Evolutionary conservation across 257 asterid species (phyloP).

Genomic region (Eucommia ulmoides): DNA sequence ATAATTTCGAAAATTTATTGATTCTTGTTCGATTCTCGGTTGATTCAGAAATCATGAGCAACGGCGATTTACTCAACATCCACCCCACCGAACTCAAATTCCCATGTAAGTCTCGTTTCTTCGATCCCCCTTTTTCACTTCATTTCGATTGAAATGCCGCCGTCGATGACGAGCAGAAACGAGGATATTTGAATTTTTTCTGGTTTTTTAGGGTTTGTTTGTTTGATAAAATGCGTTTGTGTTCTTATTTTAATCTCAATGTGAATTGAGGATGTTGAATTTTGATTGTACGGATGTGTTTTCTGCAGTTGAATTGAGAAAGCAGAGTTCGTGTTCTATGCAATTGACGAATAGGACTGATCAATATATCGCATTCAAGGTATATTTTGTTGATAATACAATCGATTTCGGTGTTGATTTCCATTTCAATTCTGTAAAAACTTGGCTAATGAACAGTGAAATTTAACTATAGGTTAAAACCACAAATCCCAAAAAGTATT

Average conservation of each 20-base stretch:
- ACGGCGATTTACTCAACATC: constrained; percentile 58
- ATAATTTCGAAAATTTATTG: too few relatives aligned
- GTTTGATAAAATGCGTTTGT: not conserved
- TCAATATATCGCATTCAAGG: constrained; percentile 78
- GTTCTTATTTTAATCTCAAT: not conserved
- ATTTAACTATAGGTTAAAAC: not conserved
- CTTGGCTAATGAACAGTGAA: not conserved
- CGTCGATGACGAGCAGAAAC: not conserved
- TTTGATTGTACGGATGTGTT: constrained; percentile 7
- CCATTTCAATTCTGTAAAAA: not conserved
- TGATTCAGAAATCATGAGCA: constrained; percentile 31
- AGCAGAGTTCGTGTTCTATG: constrained; percentile 69
- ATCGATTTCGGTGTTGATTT: not conserved
- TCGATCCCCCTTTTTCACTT: not conserved
- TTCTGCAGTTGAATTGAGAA: constrained; percentile 63
- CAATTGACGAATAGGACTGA: constrained; percentile 75
- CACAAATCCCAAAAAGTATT: not conserved
- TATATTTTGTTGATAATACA: constrained; percentile 8
- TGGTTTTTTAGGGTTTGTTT: not conserved
- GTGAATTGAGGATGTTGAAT: constrained; percentile 8
- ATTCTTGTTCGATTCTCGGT: too few relatives aligned
- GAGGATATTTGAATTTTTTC: not conserved
- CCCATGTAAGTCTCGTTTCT: constrained; percentile 39
- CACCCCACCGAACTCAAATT: constrained; percentile 75
- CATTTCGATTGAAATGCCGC: too few relatives aligned